Evolutionary conservation across 305 asterid genomes (phyloP).

Genomic region (Salvia sclarea): DNA sequence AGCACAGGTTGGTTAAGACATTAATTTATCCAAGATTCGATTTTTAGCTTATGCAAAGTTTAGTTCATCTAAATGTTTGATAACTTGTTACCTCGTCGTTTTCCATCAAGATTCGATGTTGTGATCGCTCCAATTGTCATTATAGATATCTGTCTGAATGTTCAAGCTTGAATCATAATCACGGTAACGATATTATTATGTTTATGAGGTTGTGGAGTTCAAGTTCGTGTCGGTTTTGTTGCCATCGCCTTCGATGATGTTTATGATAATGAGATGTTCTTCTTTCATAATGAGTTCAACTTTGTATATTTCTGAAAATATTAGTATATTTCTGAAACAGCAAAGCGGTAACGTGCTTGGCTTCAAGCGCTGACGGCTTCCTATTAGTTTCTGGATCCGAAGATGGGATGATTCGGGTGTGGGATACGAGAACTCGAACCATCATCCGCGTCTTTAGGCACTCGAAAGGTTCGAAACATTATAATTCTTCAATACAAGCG

Average conservation of each 20-base stretch:
- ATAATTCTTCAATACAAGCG: neutral
- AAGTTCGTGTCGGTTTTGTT: conserved; percentile 13
- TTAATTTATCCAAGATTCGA: conserved; percentile 8
- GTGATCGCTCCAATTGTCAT: neutral
- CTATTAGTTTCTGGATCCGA: conserved; percentile 81
- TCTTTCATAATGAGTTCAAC: neutral
- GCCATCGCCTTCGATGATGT: neutral
- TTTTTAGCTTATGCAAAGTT: neutral
- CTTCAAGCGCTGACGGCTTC: conserved; percentile 65
- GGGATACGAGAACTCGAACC: conserved; percentile 72
- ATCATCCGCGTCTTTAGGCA: conserved; percentile 63
- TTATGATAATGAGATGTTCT: neutral
- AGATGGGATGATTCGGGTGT: conserved; percentile 86
- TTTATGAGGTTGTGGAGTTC: conserved; percentile 1
- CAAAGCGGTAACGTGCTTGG: conserved; percentile 84
- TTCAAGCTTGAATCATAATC: neutral
- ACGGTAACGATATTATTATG: neutral
- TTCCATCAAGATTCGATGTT: conserved; percentile 6
- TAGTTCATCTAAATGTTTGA: conserved; percentile 21
- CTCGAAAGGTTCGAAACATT: conserved; percentile 59
- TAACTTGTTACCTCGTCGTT: neutral
- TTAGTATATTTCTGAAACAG: conserved; percentile 47
- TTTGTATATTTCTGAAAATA: neutral
- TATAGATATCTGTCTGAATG: neutral
- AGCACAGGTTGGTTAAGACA: conserved; percentile 60